Evolutionary conservation across 768 basidiomycete species (phyloP).

Genomic region (Dictyophora rubrovolvata): DNA sequence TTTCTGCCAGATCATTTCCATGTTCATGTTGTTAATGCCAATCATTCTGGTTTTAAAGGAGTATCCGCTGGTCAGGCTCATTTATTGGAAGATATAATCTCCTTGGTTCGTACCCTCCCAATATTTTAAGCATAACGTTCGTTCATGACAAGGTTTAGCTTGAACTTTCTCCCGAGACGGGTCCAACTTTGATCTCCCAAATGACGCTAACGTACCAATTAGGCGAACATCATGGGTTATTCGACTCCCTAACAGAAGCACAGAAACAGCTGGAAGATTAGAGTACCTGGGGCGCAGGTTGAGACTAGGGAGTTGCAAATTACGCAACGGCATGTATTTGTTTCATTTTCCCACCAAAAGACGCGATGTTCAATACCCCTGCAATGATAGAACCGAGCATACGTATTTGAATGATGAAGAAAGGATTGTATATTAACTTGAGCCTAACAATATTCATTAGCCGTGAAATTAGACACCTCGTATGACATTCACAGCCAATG

Average conservation of each 20-base stretch:
- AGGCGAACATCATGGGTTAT: slow-evolving; percentile 73
- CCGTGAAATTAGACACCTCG: too few relatives aligned
- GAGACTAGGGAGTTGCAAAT: too few relatives aligned
- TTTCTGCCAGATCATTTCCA: slow-evolving; percentile 76
- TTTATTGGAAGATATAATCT: slow-evolving; percentile 85
- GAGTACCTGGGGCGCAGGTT: not conserved
- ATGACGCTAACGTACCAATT: slow-evolving; percentile 78
- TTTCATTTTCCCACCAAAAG: too few relatives aligned
- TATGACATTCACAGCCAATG: too few relatives aligned
- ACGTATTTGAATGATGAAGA: too few relatives aligned
- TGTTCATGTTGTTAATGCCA: slow-evolving; percentile 80
- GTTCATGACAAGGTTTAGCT: slow-evolving; percentile 34
- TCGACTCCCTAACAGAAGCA: slow-evolving; percentile 31
- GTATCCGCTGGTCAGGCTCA: slow-evolving; percentile 88
- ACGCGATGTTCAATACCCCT: too few relatives aligned
- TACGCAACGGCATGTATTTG: too few relatives aligned
- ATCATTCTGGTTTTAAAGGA: slow-evolving; percentile 49
- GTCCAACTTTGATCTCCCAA: slow-evolving; percentile 47
- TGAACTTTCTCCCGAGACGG: slow-evolving; percentile 39
- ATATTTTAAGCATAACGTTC: not conserved
- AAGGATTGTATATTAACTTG: too few relatives aligned
- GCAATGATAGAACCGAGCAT: too few relatives aligned
- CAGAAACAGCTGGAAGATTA: slow-evolving; percentile 17
- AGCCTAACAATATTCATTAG: too few relatives aligned
- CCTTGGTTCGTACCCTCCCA: slow-evolving; percentile 41